Percentiles rank a stretch among this genome's conserved stretches.
These are phyloP conservation scores for Colletotrichum magnum DNA, from an alignment of 2,329 filamentous ascomycete genomes.

Conservation along the genomic window DNA sequence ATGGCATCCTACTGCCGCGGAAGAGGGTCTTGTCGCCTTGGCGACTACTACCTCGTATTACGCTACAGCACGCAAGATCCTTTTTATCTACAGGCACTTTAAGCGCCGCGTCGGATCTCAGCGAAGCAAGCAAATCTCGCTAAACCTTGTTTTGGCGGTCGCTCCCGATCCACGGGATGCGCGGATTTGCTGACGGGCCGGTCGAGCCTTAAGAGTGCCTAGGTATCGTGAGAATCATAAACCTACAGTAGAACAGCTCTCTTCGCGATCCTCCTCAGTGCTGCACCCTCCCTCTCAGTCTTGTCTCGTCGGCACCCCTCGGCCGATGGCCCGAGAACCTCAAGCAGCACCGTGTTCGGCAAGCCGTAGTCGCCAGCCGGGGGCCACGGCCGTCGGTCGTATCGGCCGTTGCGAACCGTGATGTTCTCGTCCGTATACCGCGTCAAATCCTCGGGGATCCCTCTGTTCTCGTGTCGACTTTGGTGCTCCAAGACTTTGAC, in stretches of 20 bases:
- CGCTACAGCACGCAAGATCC: background rate
- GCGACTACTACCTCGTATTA: constrained; percentile 18
- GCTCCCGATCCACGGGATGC: constrained; percentile 1
- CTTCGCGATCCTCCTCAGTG: constrained; percentile 14
- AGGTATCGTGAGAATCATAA: too few relatives aligned
- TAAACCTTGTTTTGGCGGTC: background rate
- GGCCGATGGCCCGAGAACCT: constrained; percentile 23
- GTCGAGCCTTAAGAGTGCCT: background rate
- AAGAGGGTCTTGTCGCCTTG: constrained; percentile 15
- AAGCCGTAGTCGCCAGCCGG: background rate
- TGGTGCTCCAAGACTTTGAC: constrained; percentile 1
- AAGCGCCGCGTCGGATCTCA: constrained; percentile 5
- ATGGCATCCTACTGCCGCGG: constrained; percentile 3
- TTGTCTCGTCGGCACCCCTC: constrained; percentile 4
- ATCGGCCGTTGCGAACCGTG: constrained; percentile 8
- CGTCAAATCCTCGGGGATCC: background rate
- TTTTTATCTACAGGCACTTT: background rate
- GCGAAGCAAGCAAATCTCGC: background rate
- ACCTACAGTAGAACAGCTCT: background rate
- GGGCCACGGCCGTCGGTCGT: constrained; percentile 10
- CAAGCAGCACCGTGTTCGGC: background rate
- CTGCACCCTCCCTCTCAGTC: constrained; percentile 1
- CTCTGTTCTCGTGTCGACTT: constrained; percentile 7
- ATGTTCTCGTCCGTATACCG: constrained; percentile 23
- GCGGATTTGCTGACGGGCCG: background rate